These are phyloP conservation scores for Phytophthora pistaciae DNA, from an alignment of 352 stramenopile genomes.

Conservation along the genomic window DNA sequence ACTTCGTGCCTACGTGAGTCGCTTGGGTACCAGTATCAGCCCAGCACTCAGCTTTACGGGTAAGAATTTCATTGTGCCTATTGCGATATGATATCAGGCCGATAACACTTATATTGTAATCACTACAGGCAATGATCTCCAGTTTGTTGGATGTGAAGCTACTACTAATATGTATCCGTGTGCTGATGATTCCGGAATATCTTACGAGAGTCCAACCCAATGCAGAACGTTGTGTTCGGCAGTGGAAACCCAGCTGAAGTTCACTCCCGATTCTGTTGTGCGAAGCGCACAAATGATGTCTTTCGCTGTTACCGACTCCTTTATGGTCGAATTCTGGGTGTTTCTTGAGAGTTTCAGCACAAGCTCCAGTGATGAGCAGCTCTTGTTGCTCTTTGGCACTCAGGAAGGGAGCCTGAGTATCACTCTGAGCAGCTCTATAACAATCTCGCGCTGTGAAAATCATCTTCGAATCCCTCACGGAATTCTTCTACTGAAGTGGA, in stretches of 20 bases:
- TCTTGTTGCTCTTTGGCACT: slow-evolving; percentile 50
- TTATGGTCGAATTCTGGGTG: slow-evolving; percentile 63
- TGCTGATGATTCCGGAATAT: slow-evolving; percentile 5
- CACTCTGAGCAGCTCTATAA: slow-evolving; percentile 27
- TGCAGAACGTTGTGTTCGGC: slow-evolving; percentile 37
- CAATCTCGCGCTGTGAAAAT: slow-evolving; percentile 42
- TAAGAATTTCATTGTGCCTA: slow-evolving; percentile 15
- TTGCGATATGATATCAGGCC: neutral
- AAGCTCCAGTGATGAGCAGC: slow-evolving; percentile 13
- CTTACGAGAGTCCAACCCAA: slow-evolving; percentile 18
- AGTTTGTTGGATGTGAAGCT: slow-evolving; percentile 45
- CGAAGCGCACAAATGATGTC: slow-evolving; percentile 36
- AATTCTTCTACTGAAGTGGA: slow-evolving; percentile 37
- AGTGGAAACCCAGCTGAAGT: slow-evolving; percentile 45
- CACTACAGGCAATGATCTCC: slow-evolving; percentile 39
- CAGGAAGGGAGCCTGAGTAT: slow-evolving; percentile 23
- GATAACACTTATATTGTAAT: slow-evolving; percentile 9
- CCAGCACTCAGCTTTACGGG: slow-evolving; percentile 42
- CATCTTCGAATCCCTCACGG: slow-evolving; percentile 43
- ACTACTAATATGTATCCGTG: slow-evolving; percentile 37
- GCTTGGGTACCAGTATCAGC: slow-evolving; percentile 1
- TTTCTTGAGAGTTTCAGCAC: slow-evolving; percentile 22
- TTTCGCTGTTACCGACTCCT: slow-evolving; percentile 18
- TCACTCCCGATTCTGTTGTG: slow-evolving; percentile 37
- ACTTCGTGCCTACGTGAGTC: slow-evolving; percentile 48